Percentiles rank a stretch among this genome's conserved stretches.
These are phyloP conservation scores for Penicillium glabrum DNA, from an alignment of 2,329 filamentous ascomycete species.

Conservation along the genomic window DNA sequence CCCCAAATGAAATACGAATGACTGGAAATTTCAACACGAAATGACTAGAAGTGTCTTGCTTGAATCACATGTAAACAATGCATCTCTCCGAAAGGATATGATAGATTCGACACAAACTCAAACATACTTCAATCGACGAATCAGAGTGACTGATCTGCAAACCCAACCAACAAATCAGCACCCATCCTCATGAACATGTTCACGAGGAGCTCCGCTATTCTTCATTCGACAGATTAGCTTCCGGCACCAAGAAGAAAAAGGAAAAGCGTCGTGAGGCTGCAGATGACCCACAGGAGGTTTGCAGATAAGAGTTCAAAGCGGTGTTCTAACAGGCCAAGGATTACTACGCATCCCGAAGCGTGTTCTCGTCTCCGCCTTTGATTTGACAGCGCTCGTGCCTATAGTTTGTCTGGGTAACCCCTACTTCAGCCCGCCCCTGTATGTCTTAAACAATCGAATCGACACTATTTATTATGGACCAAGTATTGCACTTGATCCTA, in stretches of 20 bases:
- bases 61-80: not conserved
- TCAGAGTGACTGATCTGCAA: not conserved
- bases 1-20: not conserved
- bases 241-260: not conserved
- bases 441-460: not conserved
- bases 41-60: not conserved
- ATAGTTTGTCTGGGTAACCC: not conserved
- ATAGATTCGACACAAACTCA: not conserved
- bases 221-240: constrained; percentile 1
- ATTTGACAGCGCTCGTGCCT: constrained; percentile 7
- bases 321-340: constrained; percentile 13
- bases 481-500: not conserved
- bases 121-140: not conserved
- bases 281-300: constrained; percentile 8
- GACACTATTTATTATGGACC: not conserved
- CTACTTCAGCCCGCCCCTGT: not conserved
- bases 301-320: not conserved
- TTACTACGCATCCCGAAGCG: constrained; percentile 1
- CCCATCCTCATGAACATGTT: constrained; percentile 9
- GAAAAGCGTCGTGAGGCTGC: constrained; percentile 3
- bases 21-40: not conserved
- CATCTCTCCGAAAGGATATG: not conserved
- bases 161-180: constrained; percentile 5
- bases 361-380: constrained; percentile 7
- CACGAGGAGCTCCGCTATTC: not conserved